Conservation (phyloP, 192 early-diverging fungal genomes). For the Coemansia sp. region DNA sequence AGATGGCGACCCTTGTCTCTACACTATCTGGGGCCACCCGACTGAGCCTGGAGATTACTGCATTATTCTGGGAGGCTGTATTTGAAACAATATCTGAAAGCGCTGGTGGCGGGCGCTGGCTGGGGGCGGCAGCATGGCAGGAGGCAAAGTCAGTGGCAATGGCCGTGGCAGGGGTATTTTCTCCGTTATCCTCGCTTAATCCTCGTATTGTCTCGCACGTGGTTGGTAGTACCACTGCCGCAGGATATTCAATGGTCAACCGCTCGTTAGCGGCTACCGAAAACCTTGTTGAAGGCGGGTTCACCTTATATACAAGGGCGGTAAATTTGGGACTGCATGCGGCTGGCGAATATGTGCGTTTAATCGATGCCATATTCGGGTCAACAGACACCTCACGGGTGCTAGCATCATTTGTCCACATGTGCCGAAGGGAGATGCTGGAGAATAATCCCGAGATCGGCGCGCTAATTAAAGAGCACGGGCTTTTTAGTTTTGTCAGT, state of each 20-base stretch:
- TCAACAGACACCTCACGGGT: conserved; percentile 91
- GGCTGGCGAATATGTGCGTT: conserved; percentile 82
- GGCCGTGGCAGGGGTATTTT: conserved; percentile 25
- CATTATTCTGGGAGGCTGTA: conserved; percentile 51
- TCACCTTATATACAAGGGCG: conserved; percentile 75
- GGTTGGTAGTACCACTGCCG: conserved; percentile 31
- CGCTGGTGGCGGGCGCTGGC: conserved; percentile 41
- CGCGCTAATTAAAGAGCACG: conserved; percentile 57
- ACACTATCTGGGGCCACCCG: conserved; percentile 43
- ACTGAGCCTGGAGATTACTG: conserved; percentile 47
- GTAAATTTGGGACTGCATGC: conserved; percentile 67
- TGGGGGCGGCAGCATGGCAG: conserved; percentile 37
- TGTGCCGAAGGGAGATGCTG: conserved; percentile 72
- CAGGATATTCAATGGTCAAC: conserved; percentile 41
- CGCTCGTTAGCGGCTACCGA: conserved; percentile 41
- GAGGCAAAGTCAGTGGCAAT: conserved; percentile 33
- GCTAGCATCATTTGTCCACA: conserved; percentile 73
- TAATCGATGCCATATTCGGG: conserved; percentile 95
- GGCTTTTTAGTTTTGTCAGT: conserved; percentile 66
- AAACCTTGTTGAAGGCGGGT: conserved; percentile 59
- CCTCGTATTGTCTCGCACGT: conserved; percentile 46
- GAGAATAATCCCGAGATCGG: conserved; percentile 66
- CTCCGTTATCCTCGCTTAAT: conserved; percentile 45
- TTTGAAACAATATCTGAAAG: conserved; percentile 51
- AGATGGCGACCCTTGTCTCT: conserved; percentile 46